These are phyloP conservation scores for Clitopilus hobsonii DNA, from an alignment of 768 basidiomycete species.

Conservation along the genomic window DNA sequence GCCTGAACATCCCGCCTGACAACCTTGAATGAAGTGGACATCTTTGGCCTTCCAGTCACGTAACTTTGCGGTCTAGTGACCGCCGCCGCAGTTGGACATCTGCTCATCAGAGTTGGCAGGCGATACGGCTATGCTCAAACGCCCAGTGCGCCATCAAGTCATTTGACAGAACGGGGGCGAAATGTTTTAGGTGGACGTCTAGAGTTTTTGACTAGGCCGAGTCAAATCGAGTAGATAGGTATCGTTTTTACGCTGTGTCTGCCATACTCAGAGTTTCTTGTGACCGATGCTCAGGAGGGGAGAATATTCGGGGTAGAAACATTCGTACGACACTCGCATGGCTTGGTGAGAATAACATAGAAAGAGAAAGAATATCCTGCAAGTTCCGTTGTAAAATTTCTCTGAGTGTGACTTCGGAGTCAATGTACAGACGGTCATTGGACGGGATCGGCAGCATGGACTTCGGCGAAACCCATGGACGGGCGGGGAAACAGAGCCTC, in stretches of 20 bases:
- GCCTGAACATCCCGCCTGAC: background rate
- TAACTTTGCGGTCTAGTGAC: background rate
- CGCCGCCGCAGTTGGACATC: background rate
- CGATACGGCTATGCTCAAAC: no score
- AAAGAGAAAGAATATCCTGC: background rate
- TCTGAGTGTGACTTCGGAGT: background rate
- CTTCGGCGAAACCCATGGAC: background rate
- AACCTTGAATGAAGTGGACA: background rate
- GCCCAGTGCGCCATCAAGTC: background rate
- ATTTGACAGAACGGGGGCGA: background rate
- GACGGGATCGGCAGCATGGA: background rate
- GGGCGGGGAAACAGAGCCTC: constrained; percentile 1
- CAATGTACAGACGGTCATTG: background rate
- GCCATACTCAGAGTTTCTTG: background rate
- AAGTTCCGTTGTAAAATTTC: background rate
- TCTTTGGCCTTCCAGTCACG: background rate
- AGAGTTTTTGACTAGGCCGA: no score
- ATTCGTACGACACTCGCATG: background rate
- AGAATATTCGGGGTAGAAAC: background rate
- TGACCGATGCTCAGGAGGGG: background rate
- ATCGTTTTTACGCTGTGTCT: background rate
- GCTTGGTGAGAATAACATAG: background rate
- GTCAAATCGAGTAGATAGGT: background rate
- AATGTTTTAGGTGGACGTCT: no score
- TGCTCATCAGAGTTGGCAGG: background rate